Evolutionary conservation across 768 basidiomycete genomes (phyloP), one percentile per base, ranked within the genome.

Genomic region (Podaxis sp.): DNA sequence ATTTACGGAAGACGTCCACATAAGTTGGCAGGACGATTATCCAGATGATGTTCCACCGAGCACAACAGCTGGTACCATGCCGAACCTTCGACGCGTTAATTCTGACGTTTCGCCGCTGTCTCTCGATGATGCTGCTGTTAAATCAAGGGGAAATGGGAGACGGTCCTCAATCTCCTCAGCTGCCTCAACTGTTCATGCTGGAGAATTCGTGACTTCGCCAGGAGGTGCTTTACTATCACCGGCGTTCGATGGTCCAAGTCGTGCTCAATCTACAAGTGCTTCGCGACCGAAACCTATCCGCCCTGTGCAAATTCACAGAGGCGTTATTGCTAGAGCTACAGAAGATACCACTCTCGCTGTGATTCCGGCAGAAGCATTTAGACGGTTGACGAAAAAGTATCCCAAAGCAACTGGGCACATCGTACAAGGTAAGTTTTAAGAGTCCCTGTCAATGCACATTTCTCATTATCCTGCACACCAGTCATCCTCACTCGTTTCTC

Each of bases 371-470:
- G 95, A 98, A 71, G 97, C 96, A 3, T 99, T 99, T 75, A 81
- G 90, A 58, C 81, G 95, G 53, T 77, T 99, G 42, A 98, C 96
- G 2, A 93, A 95, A 74, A 95, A 96, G 70, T 97, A 90, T 67
- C 97, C 97, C 0, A 98, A 98, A 68, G 95, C 97, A 2, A 92
- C 95, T 38, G 95, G 95, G 3, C 94, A 95, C 67, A 95, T 98
- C 61, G 93, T 97, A 0, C 93, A 95, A 83, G 93, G 94, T 87
- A 68, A 37, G 70, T 62, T 40, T 21, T 3, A 14, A 38, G 3
- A 9, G 5, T 47, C 28, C 42, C 38, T 23, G 0, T 61, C 44
- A 63, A 23, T 35, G 55, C 42, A 52, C 67, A 5, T 58, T n/a
- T 55, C 36, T 61, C 35, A 65, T 44, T 40, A 14, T 44, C 9